A percentile compares a stretch with the other conserved stretches of the same genome.
Evolutionary conservation across 2,329 filamentous ascomycete species (phyloP).

Genomic region (Didymella sp.): DNA sequence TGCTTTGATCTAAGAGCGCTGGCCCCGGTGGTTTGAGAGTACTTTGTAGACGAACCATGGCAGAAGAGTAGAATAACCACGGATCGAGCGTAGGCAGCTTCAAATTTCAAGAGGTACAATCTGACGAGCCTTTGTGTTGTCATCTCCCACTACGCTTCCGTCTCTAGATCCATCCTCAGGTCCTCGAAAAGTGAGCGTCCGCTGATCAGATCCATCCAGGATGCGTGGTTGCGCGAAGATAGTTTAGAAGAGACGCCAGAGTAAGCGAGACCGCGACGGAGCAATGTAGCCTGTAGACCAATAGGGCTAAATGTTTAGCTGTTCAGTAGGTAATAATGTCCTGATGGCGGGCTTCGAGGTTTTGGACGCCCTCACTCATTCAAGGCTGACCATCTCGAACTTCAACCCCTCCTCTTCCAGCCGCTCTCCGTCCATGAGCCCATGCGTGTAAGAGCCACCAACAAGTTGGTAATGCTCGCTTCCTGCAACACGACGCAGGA

Average conservation of each 20-base stretch:
- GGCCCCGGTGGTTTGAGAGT: background rate
- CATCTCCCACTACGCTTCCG: background rate
- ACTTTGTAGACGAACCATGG: background rate
- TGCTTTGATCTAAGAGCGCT: background rate
- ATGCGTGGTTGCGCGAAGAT: background rate
- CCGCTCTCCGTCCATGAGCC: constrained; percentile 28
- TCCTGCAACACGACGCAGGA: constrained; percentile 16
- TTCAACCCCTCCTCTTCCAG: background rate
- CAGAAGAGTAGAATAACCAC: background rate
- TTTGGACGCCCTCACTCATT: constrained; percentile 9
- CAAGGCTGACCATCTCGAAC: constrained; percentile 24
- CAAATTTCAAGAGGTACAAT: background rate
- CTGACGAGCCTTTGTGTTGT: background rate
- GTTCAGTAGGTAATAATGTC: background rate
- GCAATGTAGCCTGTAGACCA: background rate
- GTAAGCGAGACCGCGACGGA: background rate
- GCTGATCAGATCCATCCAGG: background rate
- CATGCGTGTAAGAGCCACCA: constrained; percentile 27
- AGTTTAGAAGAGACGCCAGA: background rate
- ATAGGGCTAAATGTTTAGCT: background rate
- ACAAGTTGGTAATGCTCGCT: constrained; percentile 20
- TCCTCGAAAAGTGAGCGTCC: no score
- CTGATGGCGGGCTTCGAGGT: background rate
- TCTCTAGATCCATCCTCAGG: no score
- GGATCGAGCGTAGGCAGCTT: background rate